Base-by-base conservation (phyloP, 805 yeast species). In the Danielozyma ontarioensis region DNA sequence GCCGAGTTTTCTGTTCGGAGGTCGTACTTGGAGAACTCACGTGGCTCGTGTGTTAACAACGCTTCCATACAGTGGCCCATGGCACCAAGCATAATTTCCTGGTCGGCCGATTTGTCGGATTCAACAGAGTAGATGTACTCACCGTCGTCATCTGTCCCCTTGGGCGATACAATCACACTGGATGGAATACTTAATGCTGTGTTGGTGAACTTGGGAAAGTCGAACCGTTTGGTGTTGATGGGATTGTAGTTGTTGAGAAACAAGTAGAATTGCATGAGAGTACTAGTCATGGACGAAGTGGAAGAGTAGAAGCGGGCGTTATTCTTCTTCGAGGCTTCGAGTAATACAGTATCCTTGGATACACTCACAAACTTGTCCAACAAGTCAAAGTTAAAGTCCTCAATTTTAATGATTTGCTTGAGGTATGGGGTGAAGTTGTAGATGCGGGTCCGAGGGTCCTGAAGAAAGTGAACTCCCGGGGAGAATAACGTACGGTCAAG, bases 251-350 rank as follows among this genome's bases (percentile, higher is more conserved):
- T 67, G 45, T 80, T 78, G 25, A 93, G 51, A 7, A 85, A 59
- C 38, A 68, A 69, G 57, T 93, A 96, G 37, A 90, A 63, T 31
- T 88, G 94, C 3, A 79, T 67, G 28, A 90, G 66, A 1, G 80
- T 59, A 1, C 80, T 69, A 0, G 97, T 89, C 84, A 90, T 73
- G 1, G 96, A 83, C 13, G 95, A 83, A 0, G 97, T 88, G 1
- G 96, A 87, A 2, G 94, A 83, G 37, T 73, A 75, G 51, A 69
- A 90, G 35, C 50, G 55, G 51, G 46, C 64, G 27, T 44, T 46
- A 31, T 36, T 42, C 29, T 41, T 36, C 13, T 46, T 42, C 0
- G 90, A 79, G 7, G 82, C 53, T 4, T 62, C 33, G 1, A 72
- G 46, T 29, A 90, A 62, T 1, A 48, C 49, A 10, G 50, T 39